Evolutionary conservation across 2,329 filamentous ascomycete genomes (phyloP), one percentile per base, ranked within the genome.

Genomic region (Macrophomina tecta): DNA sequence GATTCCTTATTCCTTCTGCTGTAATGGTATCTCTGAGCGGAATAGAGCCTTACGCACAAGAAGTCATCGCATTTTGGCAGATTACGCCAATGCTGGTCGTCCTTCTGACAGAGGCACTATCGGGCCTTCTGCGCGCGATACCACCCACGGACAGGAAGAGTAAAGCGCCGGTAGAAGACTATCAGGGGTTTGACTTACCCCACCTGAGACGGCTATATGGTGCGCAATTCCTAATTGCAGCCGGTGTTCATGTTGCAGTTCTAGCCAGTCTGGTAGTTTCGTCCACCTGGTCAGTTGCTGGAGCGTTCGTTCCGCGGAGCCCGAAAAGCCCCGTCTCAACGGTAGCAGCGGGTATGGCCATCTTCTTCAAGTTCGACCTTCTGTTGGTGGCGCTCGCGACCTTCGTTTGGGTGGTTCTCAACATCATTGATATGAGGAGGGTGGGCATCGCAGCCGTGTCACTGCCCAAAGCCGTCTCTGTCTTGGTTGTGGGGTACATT

Each of bases 291-390:
- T 34, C 56, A 3, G 8, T 60, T 8, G 1, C 14, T 5, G 28
- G 40, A 2, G 16, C 40, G 2, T 60, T 60, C 12, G 6, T 60
- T 6, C 56, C 56, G 1, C 12, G n/a, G 23, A 14, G 42, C 23
- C 40, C 40, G 16, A 5, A 1, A 3, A 11, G 14, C 4, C 28
- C 28, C 5, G 56, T 60, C 7, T n/a, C 40, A 9, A 48, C 40
- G 3, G 28, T 48, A 2, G 56, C 40, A 4, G 56, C 38, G 4
- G 56, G 56, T 4, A 60, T 60, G 56, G 28, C 23, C 38, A 34
- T 60, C 16, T 60, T 60, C 28, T 60, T 60, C 40, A 40, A 60
- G 9, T 48, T 60, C 56, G 56, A 60, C 9, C 40, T 60, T 0
- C 16, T 60, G 0, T 23, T 46, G 38, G 40, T 48, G 12, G 16